Evolutionary conservation across 2,329 filamentous ascomycete species (phyloP).

Genomic region (Xylariaceae sp.): DNA sequence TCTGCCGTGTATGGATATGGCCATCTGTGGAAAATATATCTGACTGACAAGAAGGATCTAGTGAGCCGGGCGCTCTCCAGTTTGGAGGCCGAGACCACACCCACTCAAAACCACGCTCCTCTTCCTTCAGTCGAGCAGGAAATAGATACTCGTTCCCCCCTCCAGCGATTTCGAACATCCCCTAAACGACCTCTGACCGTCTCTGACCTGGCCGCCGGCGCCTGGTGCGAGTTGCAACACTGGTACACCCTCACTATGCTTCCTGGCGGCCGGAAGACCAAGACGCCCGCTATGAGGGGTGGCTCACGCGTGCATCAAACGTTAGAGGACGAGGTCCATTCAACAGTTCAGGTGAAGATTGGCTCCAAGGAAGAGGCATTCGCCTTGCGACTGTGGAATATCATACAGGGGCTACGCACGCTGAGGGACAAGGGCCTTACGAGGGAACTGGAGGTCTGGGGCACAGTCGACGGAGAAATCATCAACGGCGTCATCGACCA

Average conservation of each 20-base stretch:
- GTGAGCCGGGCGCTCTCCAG: constrained; percentile 46
- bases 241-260: constrained; percentile 76
- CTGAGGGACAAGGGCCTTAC: constrained; percentile 67
- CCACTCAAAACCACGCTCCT: constrained; percentile 7
- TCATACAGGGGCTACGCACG: constrained; percentile 77
- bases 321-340: constrained; percentile 82
- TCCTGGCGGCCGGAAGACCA: constrained; percentile 66
- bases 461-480: constrained; percentile 72
- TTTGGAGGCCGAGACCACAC: constrained; percentile 18
- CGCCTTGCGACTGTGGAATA: constrained; percentile 82
- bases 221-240: constrained; percentile 96
- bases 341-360: constrained; percentile 67
- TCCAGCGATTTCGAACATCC: constrained; percentile 73
- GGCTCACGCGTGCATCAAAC: constrained; percentile 76
- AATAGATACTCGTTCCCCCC: constrained; percentile 49
- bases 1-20: constrained; percentile 11
- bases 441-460: constrained; percentile 80
- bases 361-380: constrained; percentile 75
- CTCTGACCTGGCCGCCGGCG: constrained; percentile 79
- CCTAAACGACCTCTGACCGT: constrained; percentile 80
- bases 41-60: constrained; percentile 64
- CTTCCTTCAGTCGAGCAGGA: constrained; percentile 30
- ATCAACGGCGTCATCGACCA: constrained; percentile 90
- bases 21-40: constrained; percentile 33
- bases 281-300: constrained; percentile 77